Base-by-base conservation (phyloP, 1,284 basidiomycete species). In the Meira miltonrushii region DNA sequence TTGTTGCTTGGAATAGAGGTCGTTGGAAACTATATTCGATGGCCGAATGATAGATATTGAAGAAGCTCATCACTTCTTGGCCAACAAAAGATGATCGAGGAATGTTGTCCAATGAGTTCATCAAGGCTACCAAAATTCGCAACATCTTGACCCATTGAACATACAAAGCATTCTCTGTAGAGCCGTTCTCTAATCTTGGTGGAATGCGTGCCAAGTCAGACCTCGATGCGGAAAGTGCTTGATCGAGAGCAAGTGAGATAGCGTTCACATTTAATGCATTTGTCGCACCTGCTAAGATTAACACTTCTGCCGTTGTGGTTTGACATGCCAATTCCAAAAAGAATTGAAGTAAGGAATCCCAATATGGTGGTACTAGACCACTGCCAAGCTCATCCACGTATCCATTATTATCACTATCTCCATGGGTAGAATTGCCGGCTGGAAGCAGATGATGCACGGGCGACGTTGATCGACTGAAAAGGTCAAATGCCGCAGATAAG, bases 61-160 rank as follows among this genome's bases (percentile, higher is more conserved):
- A 84, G 71, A 95, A 88, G 0, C 89, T 89, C 54, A 88, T 85
- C 0, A 88, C 87, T 61, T 96, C 92, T 1, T 86, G 84, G 66
- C 90, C 88, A 72, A 94, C 88, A 79, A 91, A 94, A 59, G 89
- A 87, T 28, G 86, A 86, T 13, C 37, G 9, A n/a, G 17, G 10
- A n/a, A 13, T 11, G 7, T 1, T 23, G 85, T 86, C 12, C 87
- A 82, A 13, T 84, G 83, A 65, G 68, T 75, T 53, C 19, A 91
- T 82, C 21, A 94, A 85, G 2, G 85, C 86, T 5, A 90, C 84
- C 41, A 92, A 83, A 52, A 92, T 85, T 2, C 87, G 83, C 4
- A 95, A 81, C 87, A 94, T 92, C 13, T 85, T 83, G 72, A 90
- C 90, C 82, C 93, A 96, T 3, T 85, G 83, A 19, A 82, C 81